phyloP scores from a whole-genome alignment of 202 grass and related monocot genomes.

The Zizania palustris region DNA sequence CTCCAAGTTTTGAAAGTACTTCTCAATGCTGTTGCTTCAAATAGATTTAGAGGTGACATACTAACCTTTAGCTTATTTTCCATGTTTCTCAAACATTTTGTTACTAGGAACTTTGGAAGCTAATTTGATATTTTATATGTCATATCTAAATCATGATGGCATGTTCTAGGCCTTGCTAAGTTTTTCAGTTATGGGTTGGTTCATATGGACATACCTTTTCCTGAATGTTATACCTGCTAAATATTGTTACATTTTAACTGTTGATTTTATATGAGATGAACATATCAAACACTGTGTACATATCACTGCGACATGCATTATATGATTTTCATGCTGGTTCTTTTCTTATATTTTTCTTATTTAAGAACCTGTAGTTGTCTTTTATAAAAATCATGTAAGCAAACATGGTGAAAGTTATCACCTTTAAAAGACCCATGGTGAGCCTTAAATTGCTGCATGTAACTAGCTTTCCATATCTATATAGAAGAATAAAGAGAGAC shows the following conservation, averaged over 20 bases:
- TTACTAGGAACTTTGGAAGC: conserved; percentile 24
- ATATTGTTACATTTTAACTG: conserved; percentile 9
- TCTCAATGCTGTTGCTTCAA: conserved; percentile 97
- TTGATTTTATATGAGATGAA: conserved; percentile 14
- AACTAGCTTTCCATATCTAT: conserved; percentile 21
- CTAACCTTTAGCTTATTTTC: conserved; percentile 23
- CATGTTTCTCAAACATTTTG: conserved; percentile 1
- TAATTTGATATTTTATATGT: conserved; percentile 4
- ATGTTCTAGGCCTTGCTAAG: not conserved
- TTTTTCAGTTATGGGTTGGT: conserved; percentile 15
- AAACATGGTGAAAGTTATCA: conserved; percentile 23
- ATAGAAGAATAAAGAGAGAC: conserved; percentile 16
- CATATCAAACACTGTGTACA: not conserved
- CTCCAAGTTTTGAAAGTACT: conserved; percentile 99
- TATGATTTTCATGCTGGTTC: conserved; percentile 4
- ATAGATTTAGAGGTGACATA: conserved; percentile 90
- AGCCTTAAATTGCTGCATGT: conserved; percentile 4
- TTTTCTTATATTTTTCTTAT: conserved; percentile 23
- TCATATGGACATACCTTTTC: not conserved
- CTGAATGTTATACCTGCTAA: conserved; percentile 1
- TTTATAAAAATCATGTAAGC: conserved; percentile 22
- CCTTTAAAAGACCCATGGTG: conserved; percentile 9
- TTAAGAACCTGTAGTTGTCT: not conserved
- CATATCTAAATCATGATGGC: conserved; percentile 11
- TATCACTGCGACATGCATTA: conserved; percentile 12